Evolutionary conservation across 2,329 filamentous ascomycete genomes (phyloP).

Genomic region (Shiraia sp.): DNA sequence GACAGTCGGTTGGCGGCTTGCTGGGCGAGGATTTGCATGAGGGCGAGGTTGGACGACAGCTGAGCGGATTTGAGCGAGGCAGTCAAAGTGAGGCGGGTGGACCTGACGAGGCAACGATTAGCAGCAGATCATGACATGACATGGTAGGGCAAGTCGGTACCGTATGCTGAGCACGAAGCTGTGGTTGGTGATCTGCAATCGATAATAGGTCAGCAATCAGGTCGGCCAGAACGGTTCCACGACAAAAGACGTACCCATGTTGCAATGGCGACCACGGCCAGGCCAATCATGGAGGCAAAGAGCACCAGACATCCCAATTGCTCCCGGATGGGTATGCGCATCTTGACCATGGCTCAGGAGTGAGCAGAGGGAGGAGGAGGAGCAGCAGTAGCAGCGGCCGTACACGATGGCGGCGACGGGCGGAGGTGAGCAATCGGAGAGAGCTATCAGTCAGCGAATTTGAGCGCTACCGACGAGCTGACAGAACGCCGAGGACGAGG

Average conservation of each 20-base stretch:
- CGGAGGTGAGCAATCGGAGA: background rate
- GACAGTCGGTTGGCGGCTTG: slow-evolving; percentile 69
- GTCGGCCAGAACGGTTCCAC: background rate
- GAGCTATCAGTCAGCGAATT: slow-evolving; percentile 19
- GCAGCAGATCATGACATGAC: background rate
- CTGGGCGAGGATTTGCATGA: slow-evolving; percentile 75
- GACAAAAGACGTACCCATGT: slow-evolving; percentile 53
- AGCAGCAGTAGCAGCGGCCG: slow-evolving; percentile 2
- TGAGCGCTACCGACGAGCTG: slow-evolving; percentile 11
- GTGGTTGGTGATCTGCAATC: slow-evolving; percentile 60
- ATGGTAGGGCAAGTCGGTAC: slow-evolving; percentile 26
- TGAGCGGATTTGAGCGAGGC: slow-evolving; percentile 86
- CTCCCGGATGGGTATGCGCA: slow-evolving; percentile 86
- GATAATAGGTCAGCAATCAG: slow-evolving; percentile 7
- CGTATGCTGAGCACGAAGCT: slow-evolving; percentile 62
- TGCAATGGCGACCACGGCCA: slow-evolving; percentile 79
- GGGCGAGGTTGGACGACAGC: slow-evolving; percentile 74
- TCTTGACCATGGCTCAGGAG: slow-evolving; percentile 49
- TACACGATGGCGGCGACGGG: no score
- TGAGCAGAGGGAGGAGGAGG: slow-evolving; percentile 7
- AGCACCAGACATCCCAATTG: slow-evolving; percentile 83
- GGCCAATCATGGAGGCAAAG: slow-evolving; percentile 70
- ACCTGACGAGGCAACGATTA: slow-evolving; percentile 34
- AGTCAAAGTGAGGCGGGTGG: slow-evolving; percentile 71
- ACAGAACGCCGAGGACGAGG: slow-evolving; percentile 13